phyloP scores from a whole-genome alignment of 2,329 filamentous ascomycete genomes.

The Endoconidiophora laricicola region DNA sequence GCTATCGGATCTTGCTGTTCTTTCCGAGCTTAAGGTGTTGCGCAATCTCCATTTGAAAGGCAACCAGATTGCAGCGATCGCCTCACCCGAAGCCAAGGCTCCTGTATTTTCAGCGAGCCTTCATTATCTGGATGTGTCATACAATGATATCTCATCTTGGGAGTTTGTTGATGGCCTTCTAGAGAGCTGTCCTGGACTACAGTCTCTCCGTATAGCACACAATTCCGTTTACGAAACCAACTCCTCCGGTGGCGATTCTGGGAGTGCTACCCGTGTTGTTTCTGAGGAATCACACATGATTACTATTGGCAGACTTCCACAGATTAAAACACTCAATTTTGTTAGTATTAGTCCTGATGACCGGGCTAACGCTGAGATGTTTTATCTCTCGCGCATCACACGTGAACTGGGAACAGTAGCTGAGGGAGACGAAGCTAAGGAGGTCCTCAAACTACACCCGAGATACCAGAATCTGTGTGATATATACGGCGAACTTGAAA shows the following conservation, averaged over 20 bases:
- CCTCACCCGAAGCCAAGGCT: slow-evolving; percentile 17
- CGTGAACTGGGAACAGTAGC: slow-evolving; percentile 51
- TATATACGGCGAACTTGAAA: slow-evolving; percentile 53
- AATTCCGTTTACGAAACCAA: slow-evolving; percentile 60
- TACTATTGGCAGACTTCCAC: slow-evolving; percentile 56
- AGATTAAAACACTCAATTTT: slow-evolving; percentile 56
- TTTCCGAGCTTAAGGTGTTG: slow-evolving; percentile 35
- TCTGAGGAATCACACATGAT: slow-evolving; percentile 76
- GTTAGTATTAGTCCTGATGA: slow-evolving; percentile 55
- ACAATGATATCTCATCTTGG: slow-evolving; percentile 56
- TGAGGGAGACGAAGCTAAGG: slow-evolving; percentile 29
- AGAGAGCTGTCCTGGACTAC: slow-evolving; percentile 53
- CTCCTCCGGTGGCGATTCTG: slow-evolving; percentile 19
- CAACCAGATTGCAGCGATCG: slow-evolving; percentile 43
- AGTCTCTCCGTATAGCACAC: slow-evolving; percentile 60
- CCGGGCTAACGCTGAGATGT: slow-evolving; percentile 76
- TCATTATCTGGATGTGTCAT: slow-evolving; percentile 55
- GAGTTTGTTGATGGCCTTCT: slow-evolving; percentile 54
- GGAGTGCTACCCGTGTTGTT: slow-evolving; percentile 28
- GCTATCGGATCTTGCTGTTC: slow-evolving; percentile 37
- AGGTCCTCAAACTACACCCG: slow-evolving; percentile 47
- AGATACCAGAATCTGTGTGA: slow-evolving; percentile 59
- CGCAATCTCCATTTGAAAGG: slow-evolving; percentile 56
- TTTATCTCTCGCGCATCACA: slow-evolving; percentile 74
- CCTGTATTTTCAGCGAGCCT: slow-evolving; percentile 38